Evolutionary conservation across 2,329 filamentous ascomycete genomes (phyloP).

Genomic region (Colletotrichum acutatum): DNA sequence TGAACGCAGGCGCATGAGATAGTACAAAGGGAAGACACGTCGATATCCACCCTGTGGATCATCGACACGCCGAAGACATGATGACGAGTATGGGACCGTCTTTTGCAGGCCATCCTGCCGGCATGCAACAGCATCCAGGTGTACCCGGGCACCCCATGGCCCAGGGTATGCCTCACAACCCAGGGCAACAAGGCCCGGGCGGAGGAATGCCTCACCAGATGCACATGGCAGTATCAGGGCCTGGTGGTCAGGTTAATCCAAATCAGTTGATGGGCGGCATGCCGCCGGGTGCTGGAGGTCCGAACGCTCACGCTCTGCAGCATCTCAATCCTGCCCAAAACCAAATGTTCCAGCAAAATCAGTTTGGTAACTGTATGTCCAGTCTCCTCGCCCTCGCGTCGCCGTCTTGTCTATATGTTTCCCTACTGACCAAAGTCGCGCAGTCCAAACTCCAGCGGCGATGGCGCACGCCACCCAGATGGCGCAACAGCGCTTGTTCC

Average conservation of each 20-base stretch:
- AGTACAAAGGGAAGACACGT: conserved; percentile 54
- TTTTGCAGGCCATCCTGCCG: conserved; percentile 75
- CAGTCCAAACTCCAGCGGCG: conserved; percentile 50
- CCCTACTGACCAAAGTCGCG: conserved; percentile 2
- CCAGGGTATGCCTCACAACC: conserved; percentile 73
- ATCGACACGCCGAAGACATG: conserved; percentile 64
- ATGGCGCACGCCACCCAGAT: conserved; percentile 55
- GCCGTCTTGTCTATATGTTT: neutral
- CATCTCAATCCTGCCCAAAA: conserved; percentile 73
- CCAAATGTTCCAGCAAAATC: conserved; percentile 68
- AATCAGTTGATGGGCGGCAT: conserved; percentile 80
- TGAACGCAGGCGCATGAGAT: conserved; percentile 58
- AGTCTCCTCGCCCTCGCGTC: neutral
- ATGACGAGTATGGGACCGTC: conserved; percentile 76
- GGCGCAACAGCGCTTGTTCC: conserved; percentile 67
- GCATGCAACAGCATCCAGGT: conserved; percentile 77
- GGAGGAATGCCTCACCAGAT: conserved; percentile 75
- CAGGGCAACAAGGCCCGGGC: conserved; percentile 75
- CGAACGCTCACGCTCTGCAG: conserved; percentile 76
- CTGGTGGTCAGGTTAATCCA: conserved; percentile 78
- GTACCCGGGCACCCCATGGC: conserved; percentile 74
- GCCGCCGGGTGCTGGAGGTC: conserved; percentile 72
- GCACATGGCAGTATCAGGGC: conserved; percentile 79
- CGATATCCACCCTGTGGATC: conserved; percentile 71
- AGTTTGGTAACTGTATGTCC: conserved; percentile 43